A percentile compares a stretch with the other conserved stretches of the same genome.
Evolutionary conservation across 495 filamentous ascomycete species (phyloP).

Genomic region (Talaromyces thailandensis): DNA sequence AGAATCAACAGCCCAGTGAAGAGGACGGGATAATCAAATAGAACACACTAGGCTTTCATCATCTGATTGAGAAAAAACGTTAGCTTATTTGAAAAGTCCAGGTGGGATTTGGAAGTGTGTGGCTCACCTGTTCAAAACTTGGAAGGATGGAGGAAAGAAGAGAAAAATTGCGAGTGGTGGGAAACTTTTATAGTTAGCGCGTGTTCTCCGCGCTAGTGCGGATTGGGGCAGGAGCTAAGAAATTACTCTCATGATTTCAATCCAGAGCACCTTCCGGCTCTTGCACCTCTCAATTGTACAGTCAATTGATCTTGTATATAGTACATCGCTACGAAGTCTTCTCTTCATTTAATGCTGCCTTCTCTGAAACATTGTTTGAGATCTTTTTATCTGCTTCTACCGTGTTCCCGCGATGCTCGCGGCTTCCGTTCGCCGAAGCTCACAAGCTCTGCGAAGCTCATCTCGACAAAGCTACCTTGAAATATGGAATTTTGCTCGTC

Average conservation of each 20-base stretch:
- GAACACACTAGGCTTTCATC: slow-evolving; percentile 99
- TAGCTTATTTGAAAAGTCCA: slow-evolving; percentile 24
- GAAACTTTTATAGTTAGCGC: slow-evolving; percentile 8
- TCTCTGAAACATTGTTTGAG: neutral
- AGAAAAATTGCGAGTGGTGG: slow-evolving; percentile 19
- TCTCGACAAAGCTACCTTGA: slow-evolving; percentile 26
- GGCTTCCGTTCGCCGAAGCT: slow-evolving; percentile 13
- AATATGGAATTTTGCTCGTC: slow-evolving; percentile 29
- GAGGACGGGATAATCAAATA: slow-evolving; percentile 69
- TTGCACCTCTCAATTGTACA: neutral
- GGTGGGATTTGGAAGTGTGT: slow-evolving; percentile 8
- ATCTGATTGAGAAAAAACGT: slow-evolving; percentile 49
- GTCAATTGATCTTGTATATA: neutral
- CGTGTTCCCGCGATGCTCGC: slow-evolving; percentile 18
- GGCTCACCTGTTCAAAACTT: slow-evolving; percentile 90
- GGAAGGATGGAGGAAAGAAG: slow-evolving; percentile 80
- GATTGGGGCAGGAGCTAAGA: slow-evolving; percentile 10
- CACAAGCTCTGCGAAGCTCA: slow-evolving; percentile 11
- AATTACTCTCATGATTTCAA: slow-evolving; percentile 1
- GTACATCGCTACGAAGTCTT: neutral
- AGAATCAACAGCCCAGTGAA: slow-evolving; percentile 62
- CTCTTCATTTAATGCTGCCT: neutral
- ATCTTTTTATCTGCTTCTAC: neutral
- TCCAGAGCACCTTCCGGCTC: slow-evolving; percentile 1
- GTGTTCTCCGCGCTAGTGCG: slow-evolving; percentile 18